Evolutionary conservation across 1,284 basidiomycete genomes (phyloP).

Genomic region (Cutaneotrichosporon mucoides): DNA sequence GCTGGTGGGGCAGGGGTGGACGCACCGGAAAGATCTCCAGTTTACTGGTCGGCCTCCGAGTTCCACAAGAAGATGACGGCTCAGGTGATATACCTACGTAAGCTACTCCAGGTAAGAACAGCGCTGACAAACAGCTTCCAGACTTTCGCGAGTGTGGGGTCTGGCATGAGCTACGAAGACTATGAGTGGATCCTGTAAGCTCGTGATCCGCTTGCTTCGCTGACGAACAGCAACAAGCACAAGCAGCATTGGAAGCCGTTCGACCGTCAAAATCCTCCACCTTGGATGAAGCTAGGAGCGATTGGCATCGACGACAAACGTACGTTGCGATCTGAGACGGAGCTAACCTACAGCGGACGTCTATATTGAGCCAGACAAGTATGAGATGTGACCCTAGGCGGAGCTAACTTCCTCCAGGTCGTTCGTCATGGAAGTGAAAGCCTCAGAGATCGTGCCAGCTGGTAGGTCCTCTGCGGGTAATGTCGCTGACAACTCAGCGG

Average conservation of each 20-base stretch:
- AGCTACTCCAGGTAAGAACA: constrained; percentile 14
- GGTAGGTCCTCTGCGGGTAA: constrained; percentile 54
- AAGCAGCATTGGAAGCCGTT: constrained; percentile 46
- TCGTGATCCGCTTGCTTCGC: background rate
- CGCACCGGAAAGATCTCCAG: constrained; percentile 50
- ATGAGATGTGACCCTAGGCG: constrained; percentile 1
- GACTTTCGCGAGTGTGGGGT: constrained; percentile 75
- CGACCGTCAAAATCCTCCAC: constrained; percentile 38
- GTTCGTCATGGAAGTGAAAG: constrained; percentile 77
- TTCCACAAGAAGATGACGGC: constrained; percentile 51
- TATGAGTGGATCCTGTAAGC: constrained; percentile 64
- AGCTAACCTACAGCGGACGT: constrained; percentile 44
- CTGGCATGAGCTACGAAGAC: constrained; percentile 76
- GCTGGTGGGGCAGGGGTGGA: constrained; percentile 51
- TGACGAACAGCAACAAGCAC: constrained; percentile 37
- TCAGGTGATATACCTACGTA: constrained; percentile 61
- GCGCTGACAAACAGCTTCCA: constrained; percentile 29
- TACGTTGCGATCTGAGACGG: constrained; percentile 14
- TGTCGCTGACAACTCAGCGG: constrained; percentile 36
- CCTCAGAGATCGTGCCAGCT: constrained; percentile 68
- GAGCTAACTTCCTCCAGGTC: constrained; percentile 27
- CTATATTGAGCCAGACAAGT: constrained; percentile 49
- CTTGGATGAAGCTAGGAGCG: constrained; percentile 42
- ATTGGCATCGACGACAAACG: constrained; percentile 48
- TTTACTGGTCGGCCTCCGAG: constrained; percentile 48